phyloP scores from a whole-genome alignment of 1,284 basidiomycete genomes.

The Trametes polyzona region DNA sequence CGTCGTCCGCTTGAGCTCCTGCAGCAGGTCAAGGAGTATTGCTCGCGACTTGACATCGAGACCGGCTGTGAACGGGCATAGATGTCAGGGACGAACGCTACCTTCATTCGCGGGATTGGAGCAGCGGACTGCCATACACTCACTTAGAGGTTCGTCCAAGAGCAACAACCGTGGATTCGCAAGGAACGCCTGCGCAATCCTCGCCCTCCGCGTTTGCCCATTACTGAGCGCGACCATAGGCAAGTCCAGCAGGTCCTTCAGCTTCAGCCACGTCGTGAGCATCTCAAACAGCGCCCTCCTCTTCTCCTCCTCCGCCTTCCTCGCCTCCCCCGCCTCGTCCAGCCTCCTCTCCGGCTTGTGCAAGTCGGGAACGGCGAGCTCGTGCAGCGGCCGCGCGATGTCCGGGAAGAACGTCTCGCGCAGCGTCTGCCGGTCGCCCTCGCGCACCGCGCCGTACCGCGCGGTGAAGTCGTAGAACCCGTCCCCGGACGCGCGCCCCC shows the following conservation, averaged over 20 bases:
- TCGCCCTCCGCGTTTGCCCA: slow-evolving; percentile 88
- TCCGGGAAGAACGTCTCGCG: slow-evolving; percentile 71
- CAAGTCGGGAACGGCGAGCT: slow-evolving; percentile 32
- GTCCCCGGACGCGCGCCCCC: slow-evolving; percentile 56
- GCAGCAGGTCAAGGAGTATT: slow-evolving; percentile 61
- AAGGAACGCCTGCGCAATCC: slow-evolving; percentile 83
- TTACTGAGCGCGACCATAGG: slow-evolving; percentile 87
- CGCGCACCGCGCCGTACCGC: slow-evolving; percentile 84
- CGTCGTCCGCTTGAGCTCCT: slow-evolving; percentile 51
- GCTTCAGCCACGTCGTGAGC: slow-evolving; percentile 55
- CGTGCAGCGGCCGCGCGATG: slow-evolving; percentile 36
- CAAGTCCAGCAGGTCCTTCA: slow-evolving; percentile 72
- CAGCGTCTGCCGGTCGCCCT: slow-evolving; percentile 79
- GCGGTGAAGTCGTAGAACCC: slow-evolving; percentile 94
- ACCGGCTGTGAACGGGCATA: slow-evolving; percentile 65
- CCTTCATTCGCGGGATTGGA: background rate
- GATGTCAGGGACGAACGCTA: slow-evolving; percentile 7
- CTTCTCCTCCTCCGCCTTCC: slow-evolving; percentile 34
- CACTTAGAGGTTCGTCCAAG: slow-evolving; percentile 86
- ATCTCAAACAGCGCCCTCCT: slow-evolving; percentile 48
- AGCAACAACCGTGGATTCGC: slow-evolving; percentile 72
- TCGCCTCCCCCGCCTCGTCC: slow-evolving; percentile 15
- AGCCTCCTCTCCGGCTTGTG: slow-evolving; percentile 36
- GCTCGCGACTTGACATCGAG: slow-evolving; percentile 67
- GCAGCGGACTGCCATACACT: slow-evolving; percentile 28